Evolutionary conservation across 2,329 filamentous ascomycete species (phyloP), one percentile per base, ranked within the genome.

Genomic region (Arthroderma uncinatum): DNA sequence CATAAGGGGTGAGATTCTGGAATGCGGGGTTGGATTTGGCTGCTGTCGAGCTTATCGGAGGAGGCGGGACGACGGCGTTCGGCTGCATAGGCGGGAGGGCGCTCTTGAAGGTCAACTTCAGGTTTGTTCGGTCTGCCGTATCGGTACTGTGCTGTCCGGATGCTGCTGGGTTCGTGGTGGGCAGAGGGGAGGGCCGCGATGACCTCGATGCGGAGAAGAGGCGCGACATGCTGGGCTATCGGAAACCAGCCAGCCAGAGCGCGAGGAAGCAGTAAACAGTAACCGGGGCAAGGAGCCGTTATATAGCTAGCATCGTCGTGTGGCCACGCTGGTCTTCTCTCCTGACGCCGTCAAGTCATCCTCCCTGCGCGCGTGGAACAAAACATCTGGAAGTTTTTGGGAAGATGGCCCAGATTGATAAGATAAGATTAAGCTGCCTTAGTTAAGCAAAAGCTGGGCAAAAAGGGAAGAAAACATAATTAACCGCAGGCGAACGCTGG

Each of bases 21-120:
- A 66, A 59, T 67, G 72, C 36, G 66, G 64, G 37, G 56, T 59
- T n/a, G 67, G 67, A 37, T 54, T 54, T 54, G 12, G 52, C 33
- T 2, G 52, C 8, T 23, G 52, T 28, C 7, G 34, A 25, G 33
- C 36, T 37, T n/a, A 54, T 60, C 61, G 54, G 60, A 55, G 16
- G 60, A 57, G 52, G 65, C 62, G 25, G 65, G 62, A 23, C 19
- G 57, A 52, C 25, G 10, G 50, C 28, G 8, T 39, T 33, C 8
- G 58, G 55, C 4, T 23, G 48, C 12, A 53, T 52, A 2, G 56
- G 40, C 14, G 53, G 30, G 19, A 60, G 55, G 37, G 47, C 53
- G 21, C 16, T 30, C 19, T 47, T 55, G 21, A 52, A 48, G 30
- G 55, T 16, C 7, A 50, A n/a, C 10, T 33, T 55, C 53, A 55